Percentiles rank a stretch among this genome's conserved stretches.
These are phyloP conservation scores for thale cress (Arabidopsis thaliana) DNA, from an alignment of 345 rosid species.

Conservation along the genomic window DNA sequence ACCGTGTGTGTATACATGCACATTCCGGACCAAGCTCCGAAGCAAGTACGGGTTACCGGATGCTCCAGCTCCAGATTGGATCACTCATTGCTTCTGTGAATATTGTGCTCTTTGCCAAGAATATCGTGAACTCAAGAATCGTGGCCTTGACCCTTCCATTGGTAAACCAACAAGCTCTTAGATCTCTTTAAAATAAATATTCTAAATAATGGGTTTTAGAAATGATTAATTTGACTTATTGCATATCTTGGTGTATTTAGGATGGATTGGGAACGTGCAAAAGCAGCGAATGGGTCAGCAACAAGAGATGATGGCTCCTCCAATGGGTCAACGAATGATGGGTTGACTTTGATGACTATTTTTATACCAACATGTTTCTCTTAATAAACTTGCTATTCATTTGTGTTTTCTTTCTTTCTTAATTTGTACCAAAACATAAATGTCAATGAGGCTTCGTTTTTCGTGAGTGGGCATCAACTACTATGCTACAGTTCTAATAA, in stretches of 20 bases:
- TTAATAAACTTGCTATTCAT: not conserved
- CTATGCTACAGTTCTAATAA: not conserved
- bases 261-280: conserved; percentile 44
- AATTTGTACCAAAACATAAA: not conserved
- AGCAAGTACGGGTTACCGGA: conserved; percentile 51
- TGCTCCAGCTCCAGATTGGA: conserved; percentile 56
- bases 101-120: conserved; percentile 62
- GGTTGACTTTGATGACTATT: conserved; percentile 18
- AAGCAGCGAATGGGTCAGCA: conserved; percentile 33
- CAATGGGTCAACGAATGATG: conserved; percentile 46
- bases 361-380: conserved; percentile 9
- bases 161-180: conserved; percentile 37
- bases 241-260: conserved; percentile 14
- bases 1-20: conserved; percentile 44
- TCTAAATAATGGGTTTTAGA: not conserved
- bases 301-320: conserved; percentile 47
- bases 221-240: not conserved
- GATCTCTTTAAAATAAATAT: not conserved
- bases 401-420: not conserved
- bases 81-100: conserved; percentile 56
- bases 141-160: conserved; percentile 55
- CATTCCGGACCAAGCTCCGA: conserved; percentile 52
- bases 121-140: conserved; percentile 59
- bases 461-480: conserved; percentile 30
- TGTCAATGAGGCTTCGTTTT: conserved; percentile 32